These are phyloP conservation scores for Geranium rotundifolium DNA, from an alignment of 345 rosid species.

Conservation along the genomic window DNA sequence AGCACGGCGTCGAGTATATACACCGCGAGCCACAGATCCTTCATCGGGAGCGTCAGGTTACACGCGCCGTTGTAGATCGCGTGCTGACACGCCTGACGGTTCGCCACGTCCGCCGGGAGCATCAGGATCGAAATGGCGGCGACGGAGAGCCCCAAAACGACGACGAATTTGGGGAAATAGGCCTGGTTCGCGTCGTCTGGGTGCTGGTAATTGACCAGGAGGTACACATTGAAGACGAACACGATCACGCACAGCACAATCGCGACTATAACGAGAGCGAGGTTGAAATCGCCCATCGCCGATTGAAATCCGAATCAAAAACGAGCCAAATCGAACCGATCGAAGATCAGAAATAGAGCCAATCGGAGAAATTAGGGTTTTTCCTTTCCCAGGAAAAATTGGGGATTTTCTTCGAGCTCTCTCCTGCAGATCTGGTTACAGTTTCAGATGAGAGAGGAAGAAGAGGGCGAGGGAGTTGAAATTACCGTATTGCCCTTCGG, in stretches of 20 bases:
- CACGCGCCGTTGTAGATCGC: conserved; percentile 94
- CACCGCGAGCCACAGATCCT: conserved; percentile 88
- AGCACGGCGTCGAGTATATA: conserved; percentile 78
- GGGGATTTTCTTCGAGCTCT: neutral
- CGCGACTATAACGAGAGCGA: conserved; percentile 97
- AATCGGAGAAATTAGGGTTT: neutral
- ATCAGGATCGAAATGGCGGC: conserved; percentile 88
- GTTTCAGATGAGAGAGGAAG: too few relatives aligned
- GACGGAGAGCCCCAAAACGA: conserved; percentile 78
- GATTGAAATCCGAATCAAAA: conserved; percentile 21
- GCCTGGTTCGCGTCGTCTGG: conserved; percentile 99
- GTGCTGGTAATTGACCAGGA: conserved; percentile 95
- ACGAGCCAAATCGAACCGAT: conserved; percentile 9
- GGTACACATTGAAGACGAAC: conserved; percentile 79
- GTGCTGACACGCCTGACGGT: conserved; percentile 92
- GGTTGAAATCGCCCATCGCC: conserved; percentile 95
- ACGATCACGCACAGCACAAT: conserved; percentile 80
- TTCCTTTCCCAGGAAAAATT: neutral
- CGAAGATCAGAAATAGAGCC: conserved; percentile 11
- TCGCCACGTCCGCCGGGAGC: conserved; percentile 98
- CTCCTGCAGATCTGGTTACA: neutral
- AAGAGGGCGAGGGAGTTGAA: neutral
- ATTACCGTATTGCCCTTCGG: neutral
- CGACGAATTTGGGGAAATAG: conserved; percentile 93
- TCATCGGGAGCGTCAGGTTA: conserved; percentile 87